A percentile compares a stretch with the other conserved stretches of the same genome.
phyloP scores from a whole-genome alignment of 768 basidiomycete genomes.

The Xerocomus brunneocitrinus region DNA sequence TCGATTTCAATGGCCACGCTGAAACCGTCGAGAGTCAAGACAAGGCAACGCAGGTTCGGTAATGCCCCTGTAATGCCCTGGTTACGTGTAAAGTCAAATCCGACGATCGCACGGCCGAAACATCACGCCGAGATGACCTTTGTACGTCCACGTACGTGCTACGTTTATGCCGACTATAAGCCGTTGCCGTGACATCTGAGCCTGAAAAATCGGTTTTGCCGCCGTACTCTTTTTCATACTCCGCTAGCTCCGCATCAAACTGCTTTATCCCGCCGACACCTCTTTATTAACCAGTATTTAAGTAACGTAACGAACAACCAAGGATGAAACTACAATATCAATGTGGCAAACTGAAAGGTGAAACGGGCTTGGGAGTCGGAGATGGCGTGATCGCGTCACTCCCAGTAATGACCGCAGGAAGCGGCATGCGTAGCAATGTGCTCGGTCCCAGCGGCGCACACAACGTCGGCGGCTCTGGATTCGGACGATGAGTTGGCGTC shows the following conservation, averaged over 20 bases:
- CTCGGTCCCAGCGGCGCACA: conserved; percentile 41
- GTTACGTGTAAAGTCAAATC: background rate
- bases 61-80: background rate
- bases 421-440: conserved; percentile 32
- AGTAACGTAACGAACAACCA: background rate
- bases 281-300: background rate
- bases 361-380: conserved; percentile 28
- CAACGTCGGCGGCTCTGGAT: conserved; percentile 53
- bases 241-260: background rate
- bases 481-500: conserved; percentile 52
- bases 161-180: background rate
- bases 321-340: conserved; percentile 4
- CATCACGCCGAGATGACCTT: too few relatives aligned
- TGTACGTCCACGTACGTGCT: too few relatives aligned
- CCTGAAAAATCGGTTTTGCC: background rate
- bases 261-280: background rate
- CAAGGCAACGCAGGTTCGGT: background rate
- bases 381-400: conserved; percentile 46
- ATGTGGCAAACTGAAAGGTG: conserved; percentile 8
- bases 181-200: background rate
- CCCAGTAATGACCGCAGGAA: conserved; percentile 39
- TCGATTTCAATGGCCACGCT: too few relatives aligned
- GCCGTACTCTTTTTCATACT: background rate
- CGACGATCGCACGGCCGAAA: background rate
- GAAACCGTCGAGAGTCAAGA: background rate